Evolutionary conservation across 352 stramenopile species (phyloP), one percentile per base, ranked within the genome.

Genomic region (Thalassiosira hispida): DNA sequence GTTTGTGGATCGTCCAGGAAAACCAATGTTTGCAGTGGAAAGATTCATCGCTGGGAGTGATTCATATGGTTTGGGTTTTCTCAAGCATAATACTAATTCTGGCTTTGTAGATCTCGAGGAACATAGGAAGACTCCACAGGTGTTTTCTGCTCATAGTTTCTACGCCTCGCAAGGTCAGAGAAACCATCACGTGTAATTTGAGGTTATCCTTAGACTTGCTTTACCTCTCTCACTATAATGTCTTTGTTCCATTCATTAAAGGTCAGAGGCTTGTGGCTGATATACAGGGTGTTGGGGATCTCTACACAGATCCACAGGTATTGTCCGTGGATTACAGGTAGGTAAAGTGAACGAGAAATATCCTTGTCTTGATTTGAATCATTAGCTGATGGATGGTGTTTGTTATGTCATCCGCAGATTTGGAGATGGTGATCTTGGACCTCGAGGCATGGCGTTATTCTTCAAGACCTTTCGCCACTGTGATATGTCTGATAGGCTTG

Each of bases 251-350:
- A n/a, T n/a, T n/a, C n/a, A n/a, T n/a, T n/a, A n/a, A n/a, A n/a
- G n/a, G n/a, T n/a, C 46, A 94, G 59, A 80, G 97, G 40, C 87
- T 98, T 14, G 96, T 97, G 1, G 95, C 97, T 16, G 96, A 98
- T 68, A 96, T 98, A 76, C 96, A 98, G 77, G 96, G 96, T 44
- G 95, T 98, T 3, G 95, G 94, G 7, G 96, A 98, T 86, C 82
- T 97, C 25, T 98, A 97, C 86, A 98, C 96, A n/a, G 96, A 98
- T 77, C 96, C 96, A 23, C 96, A 98, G 83, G 96, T 98, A 11
- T 91, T 97, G 33, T 96, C 93, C 0, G 76, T 69, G 25, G 84
- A 91, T 44, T 91, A 88, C 63, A 73, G 81, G 20, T n/a, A n/a
- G n/a, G n/a, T n/a, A n/a, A n/a, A n/a, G n/a, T n/a, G n/a, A n/a